These are phyloP conservation scores for Eragrostis tef DNA, from an alignment of 202 grass and related monocot genomes.

Conservation along the genomic window DNA sequence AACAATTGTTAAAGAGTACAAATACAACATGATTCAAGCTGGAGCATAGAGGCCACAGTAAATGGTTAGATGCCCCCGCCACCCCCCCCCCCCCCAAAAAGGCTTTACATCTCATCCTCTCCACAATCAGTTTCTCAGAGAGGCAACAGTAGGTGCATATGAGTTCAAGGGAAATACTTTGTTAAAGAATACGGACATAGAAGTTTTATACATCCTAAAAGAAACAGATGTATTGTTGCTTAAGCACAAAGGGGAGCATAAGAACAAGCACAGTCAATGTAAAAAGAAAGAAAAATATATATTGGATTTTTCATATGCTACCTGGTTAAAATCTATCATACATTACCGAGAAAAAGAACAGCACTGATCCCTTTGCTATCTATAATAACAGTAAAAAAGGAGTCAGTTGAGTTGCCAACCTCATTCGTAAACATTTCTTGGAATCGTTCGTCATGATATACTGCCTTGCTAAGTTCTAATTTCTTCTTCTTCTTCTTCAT, in stretches of 20 bases:
- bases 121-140: neutral
- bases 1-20: neutral
- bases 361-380: neutral
- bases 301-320: neutral
- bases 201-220: neutral
- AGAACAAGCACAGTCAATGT: conserved; percentile 8
- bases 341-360: neutral
- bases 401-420: conserved; percentile 44
- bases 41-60: neutral
- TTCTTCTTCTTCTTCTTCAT: conserved; percentile 69
- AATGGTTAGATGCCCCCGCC: neutral
- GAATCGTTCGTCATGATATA: conserved; percentile 72
- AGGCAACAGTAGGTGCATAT: neutral
- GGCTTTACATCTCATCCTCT: conserved; percentile 6
- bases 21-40: conserved; percentile 18
- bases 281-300: conserved; percentile 16
- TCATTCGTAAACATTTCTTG: conserved; percentile 67
- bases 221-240: neutral
- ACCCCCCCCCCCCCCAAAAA: too few relatives aligned
- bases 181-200: neutral
- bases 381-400: conserved; percentile 6
- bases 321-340: conserved; percentile 3
- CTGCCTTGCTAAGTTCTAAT: conserved; percentile 48
- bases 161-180: neutral
- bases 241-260: conserved; percentile 15